Evolutionary conservation across 2,329 filamentous ascomycete species (phyloP).

Genomic region (Truncatella angustata): DNA sequence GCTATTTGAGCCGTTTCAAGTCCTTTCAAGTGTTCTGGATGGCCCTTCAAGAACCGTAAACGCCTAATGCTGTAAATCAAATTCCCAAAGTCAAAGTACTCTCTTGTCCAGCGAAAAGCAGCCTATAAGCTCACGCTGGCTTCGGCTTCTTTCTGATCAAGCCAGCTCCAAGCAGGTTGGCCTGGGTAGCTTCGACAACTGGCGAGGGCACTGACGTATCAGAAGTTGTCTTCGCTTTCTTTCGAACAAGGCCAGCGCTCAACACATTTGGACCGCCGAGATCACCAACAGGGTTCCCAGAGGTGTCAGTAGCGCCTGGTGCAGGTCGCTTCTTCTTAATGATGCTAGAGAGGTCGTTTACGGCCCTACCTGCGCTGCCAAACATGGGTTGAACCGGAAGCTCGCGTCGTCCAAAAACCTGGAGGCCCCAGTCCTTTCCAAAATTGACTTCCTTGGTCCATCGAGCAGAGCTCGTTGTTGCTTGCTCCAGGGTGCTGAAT

Average conservation of each 20-base stretch:
- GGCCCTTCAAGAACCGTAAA: no score
- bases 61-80: no score
- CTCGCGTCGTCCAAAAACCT: slow-evolving; percentile 44
- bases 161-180: slow-evolving; percentile 34
- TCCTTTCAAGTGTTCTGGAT: no score
- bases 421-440: slow-evolving; percentile 50
- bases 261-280: slow-evolving; percentile 32
- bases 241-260: slow-evolving; percentile 41
- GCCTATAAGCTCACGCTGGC: slow-evolving; percentile 17
- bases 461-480: slow-evolving; percentile 61
- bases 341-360: slow-evolving; percentile 49
- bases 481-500: slow-evolving; percentile 65
- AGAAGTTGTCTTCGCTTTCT: slow-evolving; percentile 44
- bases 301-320: slow-evolving; percentile 11
- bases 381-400: slow-evolving; percentile 16
- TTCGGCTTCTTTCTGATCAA: slow-evolving; percentile 53
- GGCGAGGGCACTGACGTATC: not conserved
- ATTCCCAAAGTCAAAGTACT: no score
- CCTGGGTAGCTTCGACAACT: slow-evolving; percentile 7
- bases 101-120: no score
- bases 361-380: slow-evolving; percentile 15
- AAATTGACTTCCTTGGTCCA: slow-evolving; percentile 69
- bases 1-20: no score
- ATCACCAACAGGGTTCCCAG: slow-evolving; percentile 6
- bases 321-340: slow-evolving; percentile 44